Conservation (phyloP, 176 grass and related monocot species). For the Thinopyrum elongatum region DNA sequence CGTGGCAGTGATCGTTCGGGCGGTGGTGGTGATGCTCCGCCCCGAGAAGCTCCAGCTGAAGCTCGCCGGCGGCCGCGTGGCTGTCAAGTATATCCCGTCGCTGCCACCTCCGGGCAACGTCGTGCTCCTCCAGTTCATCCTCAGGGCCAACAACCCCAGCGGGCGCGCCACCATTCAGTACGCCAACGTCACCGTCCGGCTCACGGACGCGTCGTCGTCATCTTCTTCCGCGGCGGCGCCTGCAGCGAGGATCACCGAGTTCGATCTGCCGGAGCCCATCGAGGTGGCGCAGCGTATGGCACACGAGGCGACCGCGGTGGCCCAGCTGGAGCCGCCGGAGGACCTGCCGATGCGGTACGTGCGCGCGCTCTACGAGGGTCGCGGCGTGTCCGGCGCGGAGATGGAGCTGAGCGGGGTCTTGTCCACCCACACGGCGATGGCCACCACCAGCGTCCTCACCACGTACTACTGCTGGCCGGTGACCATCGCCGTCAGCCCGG, state of each 20-base stretch:
- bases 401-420: neutral
- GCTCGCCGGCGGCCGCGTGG: too few species aligned
- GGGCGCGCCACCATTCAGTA: too few species aligned
- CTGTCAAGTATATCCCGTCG: too few species aligned
- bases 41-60: too few species aligned
- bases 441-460: neutral
- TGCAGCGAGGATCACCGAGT: neutral
- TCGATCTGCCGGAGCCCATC: neutral
- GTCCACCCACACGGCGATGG: neutral
- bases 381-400: neutral
- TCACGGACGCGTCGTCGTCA: neutral
- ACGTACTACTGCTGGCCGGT: slow-evolving; percentile 19
- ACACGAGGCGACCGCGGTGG: neutral
- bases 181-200: neutral
- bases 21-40: too few species aligned
- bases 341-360: slow-evolving; percentile 5
- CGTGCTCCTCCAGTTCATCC: too few species aligned
- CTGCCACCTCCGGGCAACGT: too few species aligned
- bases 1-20: too few species aligned
- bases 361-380: neutral
- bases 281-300: neutral
- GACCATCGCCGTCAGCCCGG: neutral
- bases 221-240: neutral
- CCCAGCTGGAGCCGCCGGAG: neutral
- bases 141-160: too few species aligned